phyloP scores from a whole-genome alignment of 805 yeast genomes.

The Wickerhamiella siamensis region DNA sequence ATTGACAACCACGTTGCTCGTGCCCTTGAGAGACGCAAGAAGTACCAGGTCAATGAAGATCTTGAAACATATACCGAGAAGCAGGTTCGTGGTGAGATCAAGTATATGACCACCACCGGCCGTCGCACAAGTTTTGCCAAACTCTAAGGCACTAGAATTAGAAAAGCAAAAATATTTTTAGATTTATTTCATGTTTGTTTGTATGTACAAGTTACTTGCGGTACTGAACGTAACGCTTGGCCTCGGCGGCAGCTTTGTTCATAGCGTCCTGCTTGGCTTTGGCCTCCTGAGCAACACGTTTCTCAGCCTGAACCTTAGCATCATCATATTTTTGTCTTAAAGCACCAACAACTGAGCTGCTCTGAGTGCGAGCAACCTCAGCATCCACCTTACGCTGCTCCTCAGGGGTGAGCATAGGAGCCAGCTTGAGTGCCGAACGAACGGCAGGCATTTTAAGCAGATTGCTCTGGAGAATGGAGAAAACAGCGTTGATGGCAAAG shows the following conservation, averaged over 20 bases:
- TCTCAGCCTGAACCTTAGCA: conserved; percentile 25
- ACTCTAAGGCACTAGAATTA: neutral
- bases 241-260: conserved; percentile 11
- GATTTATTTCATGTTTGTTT: neutral
- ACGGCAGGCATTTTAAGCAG: conserved; percentile 45
- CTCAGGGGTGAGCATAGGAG: conserved; percentile 45
- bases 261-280: conserved; percentile 16
- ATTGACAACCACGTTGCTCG: conserved; percentile 4
- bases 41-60: neutral
- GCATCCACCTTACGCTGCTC: conserved; percentile 24
- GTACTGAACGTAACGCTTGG: conserved; percentile 15
- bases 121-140: neutral
- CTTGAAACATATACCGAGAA: neutral
- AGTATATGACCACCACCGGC: neutral
- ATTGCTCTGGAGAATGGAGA: conserved; percentile 59
- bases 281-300: conserved; percentile 21
- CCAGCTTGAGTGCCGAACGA: conserved; percentile 43
- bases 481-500: conserved; percentile 66
- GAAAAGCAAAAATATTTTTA: neutral
- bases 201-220: conserved; percentile 4
- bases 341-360: conserved; percentile 18
- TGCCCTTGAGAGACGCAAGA: neutral
- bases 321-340: conserved; percentile 19
- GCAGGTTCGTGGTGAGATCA: neutral
- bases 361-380: conserved; percentile 17